Evolutionary conservation across 2,329 filamentous ascomycete species (phyloP), one percentile per base, ranked within the genome.

Genomic region (Hymenoscyphus repandus): DNA sequence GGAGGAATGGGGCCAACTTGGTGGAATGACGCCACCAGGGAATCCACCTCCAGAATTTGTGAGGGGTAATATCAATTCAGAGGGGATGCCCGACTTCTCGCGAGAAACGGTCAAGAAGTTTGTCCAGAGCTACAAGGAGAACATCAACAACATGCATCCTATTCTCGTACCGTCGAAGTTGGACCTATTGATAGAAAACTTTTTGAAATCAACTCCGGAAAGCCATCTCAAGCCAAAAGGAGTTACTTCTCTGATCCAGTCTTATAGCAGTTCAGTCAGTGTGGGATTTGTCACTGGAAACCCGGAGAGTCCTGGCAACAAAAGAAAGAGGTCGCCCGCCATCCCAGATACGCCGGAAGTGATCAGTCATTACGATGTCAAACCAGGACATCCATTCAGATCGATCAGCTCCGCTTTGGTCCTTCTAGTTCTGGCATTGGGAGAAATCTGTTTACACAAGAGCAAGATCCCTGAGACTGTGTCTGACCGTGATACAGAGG

Each of bases 361-460:
- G 60, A 52, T 32, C 55, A 61, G 46, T 44, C 58, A 52, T n/a
- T 41, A 48, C 17, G 62, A 64, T 20, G 49, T 58, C 17, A 77
- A 75, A 58, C 68, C 71, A 6, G 72, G 74, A 2, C 73, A 73
- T 50, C 80, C 81, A 2, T 78, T 77, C 58, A 75, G 85, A 47
- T 89, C 86, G 6, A 82, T 93, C 13, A 79, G 83, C 47, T 95
- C 88, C 58, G 90, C 90, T 0, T 76, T 97, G 36, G 80, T 96
- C 1, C 76, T 96, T 2, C 75, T 92, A 3, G 82, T 96, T 1
- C 75, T 97, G 48, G 92, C 92, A 0, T 72, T 99, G 5, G 93
- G 93, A 15, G 90, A 90, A 63, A 86, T 97, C 11, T 92, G 88
- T 61, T 66, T 74, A 7, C 69, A 77, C 58, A 74, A 73, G 40